These are phyloP conservation scores for Xerocomellus amylosporus DNA, from an alignment of 768 basidiomycete genomes.

Conservation along the genomic window DNA sequence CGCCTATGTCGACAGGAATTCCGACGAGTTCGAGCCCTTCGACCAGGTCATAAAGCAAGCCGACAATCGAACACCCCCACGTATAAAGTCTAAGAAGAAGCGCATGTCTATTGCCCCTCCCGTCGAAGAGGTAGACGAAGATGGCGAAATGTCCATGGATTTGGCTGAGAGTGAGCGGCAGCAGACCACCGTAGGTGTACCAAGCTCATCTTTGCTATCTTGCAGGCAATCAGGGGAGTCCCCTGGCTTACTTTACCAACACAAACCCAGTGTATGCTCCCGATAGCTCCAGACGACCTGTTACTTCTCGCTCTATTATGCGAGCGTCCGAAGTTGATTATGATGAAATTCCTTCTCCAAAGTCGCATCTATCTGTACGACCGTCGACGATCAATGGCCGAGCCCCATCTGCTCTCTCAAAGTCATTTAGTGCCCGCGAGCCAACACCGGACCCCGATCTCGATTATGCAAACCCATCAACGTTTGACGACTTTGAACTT, in stretches of 20 bases:
- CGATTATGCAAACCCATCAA: constrained; percentile 21
- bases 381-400: constrained; percentile 34
- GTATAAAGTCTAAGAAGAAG: constrained; percentile 50
- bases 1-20: constrained; percentile 63
- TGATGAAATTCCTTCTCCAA: constrained; percentile 63
- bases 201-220: constrained; percentile 2
- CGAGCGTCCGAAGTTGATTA: constrained; percentile 58
- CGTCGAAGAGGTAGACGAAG: constrained; percentile 42
- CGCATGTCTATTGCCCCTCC: constrained; percentile 39
- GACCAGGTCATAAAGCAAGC: constrained; percentile 70
- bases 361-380: constrained; percentile 32
- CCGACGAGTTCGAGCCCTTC: constrained; percentile 82
- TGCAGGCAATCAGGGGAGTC: constrained; percentile 31
- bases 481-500: constrained; percentile 31
- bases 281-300: constrained; percentile 31
- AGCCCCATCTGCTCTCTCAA: constrained; percentile 35
- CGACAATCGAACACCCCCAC: constrained; percentile 62
- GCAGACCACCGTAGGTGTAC: background rate
- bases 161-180: constrained; percentile 60
- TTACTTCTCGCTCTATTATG: constrained; percentile 45
- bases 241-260: constrained; percentile 37
- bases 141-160: constrained; percentile 80
- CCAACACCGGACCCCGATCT: constrained; percentile 21
- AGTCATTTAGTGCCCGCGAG: constrained; percentile 21
- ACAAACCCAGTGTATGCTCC: constrained; percentile 40